A percentile compares a stretch with the other conserved stretches of the same genome.
Conservation (phyloP, 2,329 filamentous ascomycete genomes). For the Fusarium virguliforme region DNA sequence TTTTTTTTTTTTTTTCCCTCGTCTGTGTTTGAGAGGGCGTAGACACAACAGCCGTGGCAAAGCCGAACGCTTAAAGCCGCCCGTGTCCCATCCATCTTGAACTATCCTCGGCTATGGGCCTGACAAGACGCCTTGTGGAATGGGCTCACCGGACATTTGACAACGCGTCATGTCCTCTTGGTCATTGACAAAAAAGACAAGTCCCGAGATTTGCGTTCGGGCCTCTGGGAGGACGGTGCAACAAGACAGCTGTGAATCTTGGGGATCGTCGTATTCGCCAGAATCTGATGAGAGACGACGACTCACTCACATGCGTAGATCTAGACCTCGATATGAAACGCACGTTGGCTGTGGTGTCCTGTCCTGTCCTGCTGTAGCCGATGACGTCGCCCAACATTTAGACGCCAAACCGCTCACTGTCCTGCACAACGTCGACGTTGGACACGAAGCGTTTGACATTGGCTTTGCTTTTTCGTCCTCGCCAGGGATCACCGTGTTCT, state of each 20-base stretch:
- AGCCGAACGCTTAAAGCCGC: slow-evolving; percentile 37
- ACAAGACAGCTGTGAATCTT: slow-evolving; percentile 3
- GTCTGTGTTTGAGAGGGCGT: slow-evolving; percentile 7
- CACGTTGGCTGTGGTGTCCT: slow-evolving; percentile 32
- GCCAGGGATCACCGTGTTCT: background rate
- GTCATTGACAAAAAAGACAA: slow-evolving; percentile 19
- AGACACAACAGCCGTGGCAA: slow-evolving; percentile 12
- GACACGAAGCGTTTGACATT: background rate
- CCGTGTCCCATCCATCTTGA: slow-evolving; percentile 26
- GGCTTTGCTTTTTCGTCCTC: slow-evolving; percentile 13
- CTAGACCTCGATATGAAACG: slow-evolving; percentile 1
- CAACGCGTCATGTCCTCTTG: slow-evolving; percentile 41
- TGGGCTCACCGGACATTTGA: slow-evolving; percentile 26
- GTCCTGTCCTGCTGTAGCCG: background rate
- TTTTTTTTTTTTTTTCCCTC: slow-evolving; percentile 16
- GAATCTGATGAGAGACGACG: background rate
- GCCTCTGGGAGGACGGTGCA: background rate
- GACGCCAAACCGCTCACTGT: slow-evolving; percentile 12
- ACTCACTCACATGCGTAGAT: slow-evolving; percentile 6
- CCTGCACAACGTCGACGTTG: slow-evolving; percentile 11
- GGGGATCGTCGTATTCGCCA: slow-evolving; percentile 13
- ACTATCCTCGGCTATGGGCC: slow-evolving; percentile 45
- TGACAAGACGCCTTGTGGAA: slow-evolving; percentile 17
- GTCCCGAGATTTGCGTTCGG: slow-evolving; percentile 29
- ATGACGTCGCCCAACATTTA: slow-evolving; percentile 31